Evolutionary conservation across 495 filamentous ascomycete genomes (phyloP), one percentile per base, ranked within the genome.

Genomic region (Gamarada debralockiae): DNA sequence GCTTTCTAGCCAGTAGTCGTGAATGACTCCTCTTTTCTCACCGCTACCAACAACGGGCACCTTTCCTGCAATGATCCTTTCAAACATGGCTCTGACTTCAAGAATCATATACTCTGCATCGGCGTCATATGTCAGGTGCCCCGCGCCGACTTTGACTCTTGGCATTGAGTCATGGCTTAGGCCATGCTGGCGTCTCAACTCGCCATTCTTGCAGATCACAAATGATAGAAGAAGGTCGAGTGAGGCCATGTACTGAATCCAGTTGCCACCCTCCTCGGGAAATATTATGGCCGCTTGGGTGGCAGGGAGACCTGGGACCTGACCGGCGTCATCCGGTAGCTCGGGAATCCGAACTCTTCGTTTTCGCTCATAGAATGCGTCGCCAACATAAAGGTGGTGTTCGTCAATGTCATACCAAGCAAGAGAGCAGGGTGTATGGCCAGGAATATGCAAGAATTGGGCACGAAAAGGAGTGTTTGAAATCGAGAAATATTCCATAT

Each of bases 341-440:
- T 48, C 47, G 6, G 55, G 51, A n/a, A 53, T 56, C 3, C 29
- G 46, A 5, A 20, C 25, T 8, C 27, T 49, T 34, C 62, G 53
- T 29, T 64, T 62, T 40, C 65, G 60, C 31, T 65, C 62, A 52
- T 70, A 73, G 56, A 73, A 70, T 12, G 65, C 62, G 37, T 73
- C 70, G n/a, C 70, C 70, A 24, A 70, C 66, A 44, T 68, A 73
- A 0, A 73, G 55, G 38, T 65, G 58, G 38, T 61, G 66, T 37
- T 71, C 68, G 6, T 60, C 56, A 33, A 61, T 37, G 45, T 73
- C 70, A 36, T 69, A 73, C 60, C 63, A 71, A 10, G 70, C 68
- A 0, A 72, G 43, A n/a, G 67, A 65, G 52, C 70, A 70, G 3
- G 70, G 70, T 3, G 71, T 73, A 52, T 72, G 71, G 46, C 71